phyloP scores from a whole-genome alignment of 2,329 filamentous ascomycete genomes.

The Aspergillus awamori region DNA sequence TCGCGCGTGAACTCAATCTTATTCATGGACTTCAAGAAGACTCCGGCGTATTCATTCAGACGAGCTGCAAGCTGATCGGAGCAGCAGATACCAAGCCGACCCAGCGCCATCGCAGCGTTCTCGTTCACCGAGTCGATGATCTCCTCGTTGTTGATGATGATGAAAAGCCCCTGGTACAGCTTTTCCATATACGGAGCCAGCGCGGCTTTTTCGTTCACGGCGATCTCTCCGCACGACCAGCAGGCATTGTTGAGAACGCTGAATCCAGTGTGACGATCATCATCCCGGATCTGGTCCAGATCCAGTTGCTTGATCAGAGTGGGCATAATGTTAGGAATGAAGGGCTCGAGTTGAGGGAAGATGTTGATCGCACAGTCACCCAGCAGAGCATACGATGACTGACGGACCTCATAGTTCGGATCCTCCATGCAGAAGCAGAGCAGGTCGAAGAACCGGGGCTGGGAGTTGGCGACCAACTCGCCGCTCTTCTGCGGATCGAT shows the following conservation, averaged over 20 bases:
- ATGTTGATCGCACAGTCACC: conserved; percentile 95
- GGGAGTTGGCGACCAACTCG: conserved; percentile 73
- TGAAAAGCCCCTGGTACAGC: conserved; percentile 74
- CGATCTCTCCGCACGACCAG: conserved; percentile 93
- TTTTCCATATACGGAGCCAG: conserved; percentile 78
- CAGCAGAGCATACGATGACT: conserved; percentile 92
- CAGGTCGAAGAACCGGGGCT: conserved; percentile 86
- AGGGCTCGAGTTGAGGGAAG: conserved; percentile 76
- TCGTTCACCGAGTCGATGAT: conserved; percentile 87
- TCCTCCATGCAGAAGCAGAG: conserved; percentile 92
- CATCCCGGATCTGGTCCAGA: conserved; percentile 72
- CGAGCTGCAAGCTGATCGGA: conserved; percentile 76
- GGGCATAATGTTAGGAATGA: conserved; percentile 71
- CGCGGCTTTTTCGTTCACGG: conserved; percentile 71
- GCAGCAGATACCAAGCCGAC: conserved; percentile 80
- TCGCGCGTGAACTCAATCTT: conserved; percentile 88
- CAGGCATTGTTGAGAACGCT: conserved; percentile 97
- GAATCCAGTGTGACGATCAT: conserved; percentile 81
- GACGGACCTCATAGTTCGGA: conserved; percentile 84
- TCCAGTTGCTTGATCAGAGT: conserved; percentile 88
- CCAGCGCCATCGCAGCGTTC: conserved; percentile 91
- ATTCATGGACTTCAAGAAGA: conserved; percentile 79
- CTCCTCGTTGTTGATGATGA: conserved; percentile 81
- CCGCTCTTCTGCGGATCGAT: conserved; percentile 72
- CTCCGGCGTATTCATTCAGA: conserved; percentile 75